Evolutionary conservation across 1,284 basidiomycete species (phyloP).

Genomic region (Farysia itapuensis): DNA sequence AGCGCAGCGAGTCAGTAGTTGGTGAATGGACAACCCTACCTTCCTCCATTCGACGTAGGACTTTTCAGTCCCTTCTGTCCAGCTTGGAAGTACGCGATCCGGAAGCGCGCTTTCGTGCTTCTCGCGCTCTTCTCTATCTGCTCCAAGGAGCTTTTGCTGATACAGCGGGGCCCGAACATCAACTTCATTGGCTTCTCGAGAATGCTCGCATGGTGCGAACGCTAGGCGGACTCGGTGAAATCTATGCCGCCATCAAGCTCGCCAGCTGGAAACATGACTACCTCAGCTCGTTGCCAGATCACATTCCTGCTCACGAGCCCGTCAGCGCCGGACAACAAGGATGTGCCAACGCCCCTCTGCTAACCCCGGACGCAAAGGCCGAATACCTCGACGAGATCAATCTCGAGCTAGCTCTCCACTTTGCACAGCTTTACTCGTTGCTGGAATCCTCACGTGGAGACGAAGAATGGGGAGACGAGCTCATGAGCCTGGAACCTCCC

Average conservation of each 20-base stretch:
- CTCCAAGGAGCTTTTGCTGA: slow-evolving; percentile 82
- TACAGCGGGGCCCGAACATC: slow-evolving; percentile 85
- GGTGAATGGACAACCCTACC: slow-evolving; percentile 51
- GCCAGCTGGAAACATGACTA: slow-evolving; percentile 83
- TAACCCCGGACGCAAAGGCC: slow-evolving; percentile 54
- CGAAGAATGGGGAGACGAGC: slow-evolving; percentile 50
- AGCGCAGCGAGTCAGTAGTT: slow-evolving; percentile 18
- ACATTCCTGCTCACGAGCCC: slow-evolving; percentile 35
- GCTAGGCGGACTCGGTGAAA: slow-evolving; percentile 79
- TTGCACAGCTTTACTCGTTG: slow-evolving; percentile 59
- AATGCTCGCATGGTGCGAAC: slow-evolving; percentile 84
- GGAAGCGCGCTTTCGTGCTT: slow-evolving; percentile 40
- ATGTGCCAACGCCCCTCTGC: slow-evolving; percentile 27
- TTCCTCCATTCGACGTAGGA: slow-evolving; percentile 37
- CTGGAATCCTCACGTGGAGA: slow-evolving; percentile 53
- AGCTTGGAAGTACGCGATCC: slow-evolving; percentile 52
- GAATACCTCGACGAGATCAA: slow-evolving; percentile 59
- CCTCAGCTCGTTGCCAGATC: slow-evolving; percentile 54
- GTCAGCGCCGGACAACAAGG: slow-evolving; percentile 20
- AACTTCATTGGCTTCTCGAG: slow-evolving; percentile 92
- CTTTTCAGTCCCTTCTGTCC: slow-evolving; percentile 45
- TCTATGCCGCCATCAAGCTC: slow-evolving; percentile 85
- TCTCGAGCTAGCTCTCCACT: slow-evolving; percentile 54
- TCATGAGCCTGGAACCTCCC: slow-evolving; percentile 77
- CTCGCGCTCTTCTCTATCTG: slow-evolving; percentile 49